Evolutionary conservation across 768 basidiomycete genomes (phyloP).

Genomic region (Kwoniella sp.): DNA sequence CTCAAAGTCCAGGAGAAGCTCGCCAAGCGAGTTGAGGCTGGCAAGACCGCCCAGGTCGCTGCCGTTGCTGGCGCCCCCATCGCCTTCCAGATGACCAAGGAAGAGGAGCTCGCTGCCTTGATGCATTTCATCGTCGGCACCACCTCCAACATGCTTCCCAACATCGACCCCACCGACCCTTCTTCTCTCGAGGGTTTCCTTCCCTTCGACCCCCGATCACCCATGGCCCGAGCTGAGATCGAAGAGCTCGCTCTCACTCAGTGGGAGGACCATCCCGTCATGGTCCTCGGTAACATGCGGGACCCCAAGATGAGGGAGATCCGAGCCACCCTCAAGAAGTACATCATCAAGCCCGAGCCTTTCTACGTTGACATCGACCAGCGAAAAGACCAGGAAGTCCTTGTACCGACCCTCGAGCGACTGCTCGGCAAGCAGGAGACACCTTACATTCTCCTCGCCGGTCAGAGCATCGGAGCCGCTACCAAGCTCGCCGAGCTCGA

Average conservation of each 20-base stretch:
- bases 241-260: constrained; percentile 30
- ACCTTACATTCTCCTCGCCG: constrained; percentile 16
- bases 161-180: constrained; percentile 22
- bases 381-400: constrained; percentile 23
- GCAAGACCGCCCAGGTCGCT: constrained; percentile 11
- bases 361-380: constrained; percentile 46
- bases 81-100: constrained; percentile 25
- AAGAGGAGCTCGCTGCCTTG: constrained; percentile 37
- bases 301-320: constrained; percentile 42
- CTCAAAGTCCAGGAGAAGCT: constrained; percentile 28
- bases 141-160: constrained; percentile 30
- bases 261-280: constrained; percentile 42
- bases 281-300: constrained; percentile 44
- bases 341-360: constrained; percentile 34
- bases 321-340: constrained; percentile 26
- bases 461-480: constrained; percentile 18
- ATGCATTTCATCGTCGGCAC: constrained; percentile 37
- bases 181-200: constrained; percentile 29
- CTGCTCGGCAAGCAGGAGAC: constrained; percentile 18
- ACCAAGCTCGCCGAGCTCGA: constrained; percentile 20
- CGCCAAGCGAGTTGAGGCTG: constrained; percentile 17
- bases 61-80: background rate
- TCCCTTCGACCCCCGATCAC: constrained; percentile 36
- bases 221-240: constrained; percentile 30
- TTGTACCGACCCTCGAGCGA: constrained; percentile 17